Conservation (phyloP, 75 land plant species). For the Pinus albicaulis region DNA sequence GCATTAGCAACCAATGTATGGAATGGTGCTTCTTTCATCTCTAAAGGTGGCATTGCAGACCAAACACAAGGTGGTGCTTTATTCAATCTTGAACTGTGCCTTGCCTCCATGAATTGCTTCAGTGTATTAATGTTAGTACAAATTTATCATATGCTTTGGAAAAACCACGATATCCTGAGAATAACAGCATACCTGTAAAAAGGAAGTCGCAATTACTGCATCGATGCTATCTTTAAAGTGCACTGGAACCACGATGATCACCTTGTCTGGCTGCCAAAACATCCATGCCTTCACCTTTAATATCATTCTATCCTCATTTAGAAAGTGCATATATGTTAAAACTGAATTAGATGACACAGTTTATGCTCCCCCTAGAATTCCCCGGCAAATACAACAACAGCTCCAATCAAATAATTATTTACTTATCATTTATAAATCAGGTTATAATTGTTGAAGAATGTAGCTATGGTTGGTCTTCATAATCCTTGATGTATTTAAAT, state of each 20-base stretch:
- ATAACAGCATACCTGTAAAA: slow-evolving; percentile 68
- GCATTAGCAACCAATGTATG: slow-evolving; percentile 82
- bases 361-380: neutral
- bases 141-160: neutral
- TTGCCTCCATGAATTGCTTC: slow-evolving; percentile 95
- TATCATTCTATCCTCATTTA: neutral
- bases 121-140: neutral
- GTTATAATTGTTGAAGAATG: neutral
- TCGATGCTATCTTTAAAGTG: slow-evolving; percentile 91
- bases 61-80: slow-evolving; percentile 89
- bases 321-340: neutral
- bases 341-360: neutral
- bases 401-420: neutral
- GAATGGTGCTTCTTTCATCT: slow-evolving; percentile 67
- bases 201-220: slow-evolving; percentile 85
- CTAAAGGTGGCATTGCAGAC: slow-evolving; percentile 81
- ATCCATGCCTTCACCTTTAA: slow-evolving; percentile 3
- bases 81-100: slow-evolving; percentile 70
- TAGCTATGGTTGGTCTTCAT: no score
- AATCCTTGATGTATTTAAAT: no score
- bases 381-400: neutral
- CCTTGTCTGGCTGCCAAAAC: slow-evolving; percentile 77
- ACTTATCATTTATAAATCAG: neutral
- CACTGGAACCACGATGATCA: slow-evolving; percentile 88
- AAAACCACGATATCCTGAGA: neutral